These are phyloP conservation scores for Apiospora arundinis DNA, from an alignment of 2,329 filamentous ascomycete species.

Conservation along the genomic window DNA sequence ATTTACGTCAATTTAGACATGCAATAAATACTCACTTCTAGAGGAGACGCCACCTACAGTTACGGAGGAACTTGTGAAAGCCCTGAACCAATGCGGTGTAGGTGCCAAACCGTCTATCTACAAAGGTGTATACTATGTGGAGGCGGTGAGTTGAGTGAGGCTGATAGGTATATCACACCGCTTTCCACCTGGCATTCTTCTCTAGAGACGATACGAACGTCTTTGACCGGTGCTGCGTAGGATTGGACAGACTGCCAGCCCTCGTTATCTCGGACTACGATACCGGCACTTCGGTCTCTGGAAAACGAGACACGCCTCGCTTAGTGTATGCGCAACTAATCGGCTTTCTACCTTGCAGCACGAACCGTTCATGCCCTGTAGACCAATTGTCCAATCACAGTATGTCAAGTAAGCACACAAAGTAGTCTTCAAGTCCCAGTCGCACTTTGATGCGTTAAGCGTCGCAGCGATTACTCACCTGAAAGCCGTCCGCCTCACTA, in stretches of 20 bases:
- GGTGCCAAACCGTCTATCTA: background rate
- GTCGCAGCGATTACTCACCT: background rate
- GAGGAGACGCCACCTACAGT: background rate
- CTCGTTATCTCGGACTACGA: background rate
- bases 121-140: background rate
- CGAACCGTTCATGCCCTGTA: background rate
- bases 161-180: background rate
- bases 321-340: background rate
- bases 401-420: background rate
- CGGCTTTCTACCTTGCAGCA: background rate
- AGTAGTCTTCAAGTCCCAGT: background rate
- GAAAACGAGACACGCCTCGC: background rate
- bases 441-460: background rate
- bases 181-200: background rate
- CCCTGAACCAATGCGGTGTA: background rate
- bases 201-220: background rate
- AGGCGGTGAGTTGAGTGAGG: background rate
- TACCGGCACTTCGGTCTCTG: background rate
- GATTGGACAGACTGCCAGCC: background rate
- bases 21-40: background rate
- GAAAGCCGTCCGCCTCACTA: background rate
- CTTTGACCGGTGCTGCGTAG: background rate
- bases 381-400: background rate
- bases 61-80: too few species aligned
- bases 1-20: background rate